These are phyloP conservation scores for Talaromyces sp. DNA, from an alignment of 2,329 filamentous ascomycete species.

Conservation along the genomic window DNA sequence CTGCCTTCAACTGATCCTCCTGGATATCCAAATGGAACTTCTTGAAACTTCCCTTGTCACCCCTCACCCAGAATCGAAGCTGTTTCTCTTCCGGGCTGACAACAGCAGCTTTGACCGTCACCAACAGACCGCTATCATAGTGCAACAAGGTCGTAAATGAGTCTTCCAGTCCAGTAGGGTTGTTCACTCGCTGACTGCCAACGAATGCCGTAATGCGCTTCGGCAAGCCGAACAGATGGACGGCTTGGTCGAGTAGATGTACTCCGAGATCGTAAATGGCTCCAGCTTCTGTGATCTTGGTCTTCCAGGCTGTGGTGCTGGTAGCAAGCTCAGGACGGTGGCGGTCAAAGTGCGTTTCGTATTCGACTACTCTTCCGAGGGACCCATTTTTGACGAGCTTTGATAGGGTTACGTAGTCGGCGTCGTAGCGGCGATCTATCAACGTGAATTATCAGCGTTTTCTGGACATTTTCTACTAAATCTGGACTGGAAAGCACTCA, in stretches of 20 bases:
- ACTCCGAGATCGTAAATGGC: conserved; percentile 72
- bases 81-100: conserved; percentile 67
- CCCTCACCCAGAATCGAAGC: conserved; percentile 72
- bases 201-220: conserved; percentile 65
- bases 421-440: conserved; percentile 67
- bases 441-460: neutral
- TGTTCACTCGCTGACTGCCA: conserved; percentile 61
- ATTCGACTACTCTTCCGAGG: conserved; percentile 71
- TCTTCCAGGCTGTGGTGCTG: conserved; percentile 61
- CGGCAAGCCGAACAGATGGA: conserved; percentile 67
- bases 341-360: conserved; percentile 77
- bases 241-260: conserved; percentile 73
- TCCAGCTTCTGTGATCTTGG: conserved; percentile 62
- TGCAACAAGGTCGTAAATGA: conserved; percentile 61
- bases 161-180: conserved; percentile 50
- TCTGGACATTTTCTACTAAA: neutral
- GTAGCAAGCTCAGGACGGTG: conserved; percentile 58
- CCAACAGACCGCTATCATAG: conserved; percentile 62
- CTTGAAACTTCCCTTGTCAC: conserved; percentile 69
- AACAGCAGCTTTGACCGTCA: conserved; percentile 66
- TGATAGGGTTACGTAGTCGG: conserved; percentile 69
- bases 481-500: conserved; percentile 21
- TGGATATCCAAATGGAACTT: conserved; percentile 70
- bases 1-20: conserved; percentile 68
- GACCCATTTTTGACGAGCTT: conserved; percentile 58